A percentile compares a stretch with the other conserved stretches of the same genome.
Evolutionary conservation across 106 monocot genomes (phyloP).

Genomic region (Allium sativum): DNA sequence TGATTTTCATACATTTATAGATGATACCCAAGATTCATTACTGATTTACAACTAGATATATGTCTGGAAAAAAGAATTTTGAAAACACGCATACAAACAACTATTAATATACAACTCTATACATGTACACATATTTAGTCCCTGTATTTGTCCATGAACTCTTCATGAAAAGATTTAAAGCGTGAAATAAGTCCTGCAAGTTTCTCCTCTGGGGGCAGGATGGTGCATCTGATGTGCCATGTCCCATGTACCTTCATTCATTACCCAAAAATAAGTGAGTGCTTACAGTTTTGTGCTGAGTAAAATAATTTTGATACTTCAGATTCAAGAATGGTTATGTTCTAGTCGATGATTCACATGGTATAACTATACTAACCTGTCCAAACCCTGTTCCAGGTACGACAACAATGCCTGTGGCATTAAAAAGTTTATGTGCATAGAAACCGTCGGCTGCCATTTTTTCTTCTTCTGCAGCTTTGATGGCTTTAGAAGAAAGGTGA

Average conservation of each 20-base stretch:
- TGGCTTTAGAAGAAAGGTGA: slow-evolving; percentile 32
- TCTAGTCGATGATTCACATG: background rate
- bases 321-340: too few species aligned
- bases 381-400: slow-evolving; percentile 72
- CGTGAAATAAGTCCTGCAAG: slow-evolving; percentile 68
- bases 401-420: slow-evolving; percentile 59
- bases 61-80: background rate
- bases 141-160: slow-evolving; percentile 52
- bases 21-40: too few species aligned
- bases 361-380: slow-evolving; percentile 25
- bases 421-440: slow-evolving; percentile 37
- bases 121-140: slow-evolving; percentile 18
- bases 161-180: slow-evolving; percentile 68
- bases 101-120: background rate
- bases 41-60: too few species aligned
- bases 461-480: slow-evolving; percentile 31
- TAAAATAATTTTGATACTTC: too few species aligned
- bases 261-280: background rate
- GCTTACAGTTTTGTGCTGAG: too few species aligned
- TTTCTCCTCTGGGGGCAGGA: slow-evolving; percentile 89
- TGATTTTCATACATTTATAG: too few species aligned
- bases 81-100: background rate
- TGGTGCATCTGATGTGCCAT: slow-evolving; percentile 89
- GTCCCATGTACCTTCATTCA: slow-evolving; percentile 73
- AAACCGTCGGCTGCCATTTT: slow-evolving; percentile 35